Evolutionary conservation across 495 filamentous ascomycete species (phyloP).

Genomic region (Penicilliopsis zonata): DNA sequence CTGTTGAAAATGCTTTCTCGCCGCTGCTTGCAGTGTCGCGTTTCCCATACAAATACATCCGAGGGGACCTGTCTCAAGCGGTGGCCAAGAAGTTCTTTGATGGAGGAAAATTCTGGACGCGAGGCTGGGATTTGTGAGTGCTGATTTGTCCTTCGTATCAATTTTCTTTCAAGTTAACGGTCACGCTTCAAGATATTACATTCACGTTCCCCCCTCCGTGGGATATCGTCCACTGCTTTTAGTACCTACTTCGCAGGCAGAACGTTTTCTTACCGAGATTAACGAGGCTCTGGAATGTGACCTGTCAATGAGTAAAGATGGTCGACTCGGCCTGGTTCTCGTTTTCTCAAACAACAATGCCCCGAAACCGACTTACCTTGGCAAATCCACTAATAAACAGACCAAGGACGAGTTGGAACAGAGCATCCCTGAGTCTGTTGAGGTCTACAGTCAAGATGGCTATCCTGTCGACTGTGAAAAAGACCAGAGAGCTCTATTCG

Average conservation of each 20-base stretch:
- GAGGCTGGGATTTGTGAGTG: constrained; percentile 67
- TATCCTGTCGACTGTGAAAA: too few species aligned
- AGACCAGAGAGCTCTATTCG: background rate
- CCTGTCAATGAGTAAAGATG: constrained; percentile 40
- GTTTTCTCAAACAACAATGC: constrained; percentile 42
- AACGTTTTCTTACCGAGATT: constrained; percentile 44
- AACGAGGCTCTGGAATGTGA: constrained; percentile 35
- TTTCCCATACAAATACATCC: constrained; percentile 49
- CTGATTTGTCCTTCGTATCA: background rate
- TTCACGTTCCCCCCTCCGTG: constrained; percentile 36
- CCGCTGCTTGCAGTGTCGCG: constrained; percentile 45
- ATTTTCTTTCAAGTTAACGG: background rate
- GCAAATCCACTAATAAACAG: constrained; percentile 28
- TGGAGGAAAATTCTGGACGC: constrained; percentile 40
- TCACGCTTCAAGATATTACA: constrained; percentile 47
- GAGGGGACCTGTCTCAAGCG: constrained; percentile 25
- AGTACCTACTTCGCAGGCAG: constrained; percentile 50
- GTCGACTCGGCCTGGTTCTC: constrained; percentile 38
- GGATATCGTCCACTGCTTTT: constrained; percentile 44
- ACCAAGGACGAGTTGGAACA: constrained; percentile 21
- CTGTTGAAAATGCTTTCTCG: constrained; percentile 33
- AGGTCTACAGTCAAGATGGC: constrained; percentile 1
- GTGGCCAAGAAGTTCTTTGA: constrained; percentile 47
- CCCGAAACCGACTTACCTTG: constrained; percentile 53
- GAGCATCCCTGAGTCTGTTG: constrained; percentile 14